These are phyloP conservation scores for Russula foetens DNA, from an alignment of 768 basidiomycete species.

Conservation along the genomic window DNA sequence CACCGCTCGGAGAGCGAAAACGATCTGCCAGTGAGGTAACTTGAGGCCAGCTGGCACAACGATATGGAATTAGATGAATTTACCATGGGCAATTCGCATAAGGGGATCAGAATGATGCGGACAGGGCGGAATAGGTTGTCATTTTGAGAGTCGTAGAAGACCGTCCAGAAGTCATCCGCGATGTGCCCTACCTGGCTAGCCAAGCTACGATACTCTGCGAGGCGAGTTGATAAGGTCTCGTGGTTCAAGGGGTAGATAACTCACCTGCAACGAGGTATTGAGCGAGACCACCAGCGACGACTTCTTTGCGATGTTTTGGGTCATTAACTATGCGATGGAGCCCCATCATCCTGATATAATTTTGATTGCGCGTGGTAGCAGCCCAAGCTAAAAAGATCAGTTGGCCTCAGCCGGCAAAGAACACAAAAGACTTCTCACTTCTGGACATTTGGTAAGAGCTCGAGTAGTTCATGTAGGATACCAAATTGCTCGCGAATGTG, in stretches of 20 bases:
- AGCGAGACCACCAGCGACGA: slow-evolving; percentile 58
- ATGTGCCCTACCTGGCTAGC: slow-evolving; percentile 9
- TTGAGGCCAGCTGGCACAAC: neutral
- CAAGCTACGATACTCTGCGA: slow-evolving; percentile 8
- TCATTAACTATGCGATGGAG: slow-evolving; percentile 48
- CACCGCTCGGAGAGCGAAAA: slow-evolving; percentile 18
- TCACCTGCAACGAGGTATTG: slow-evolving; percentile 41
- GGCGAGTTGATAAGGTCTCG: neutral
- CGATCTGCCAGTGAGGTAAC: slow-evolving; percentile 9
- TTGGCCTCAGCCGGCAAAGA: neutral
- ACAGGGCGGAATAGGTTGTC: neutral
- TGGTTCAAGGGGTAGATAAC: neutral
- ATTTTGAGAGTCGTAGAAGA: neutral
- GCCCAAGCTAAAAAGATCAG: slow-evolving; percentile 46
- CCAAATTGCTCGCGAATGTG: slow-evolving; percentile 43
- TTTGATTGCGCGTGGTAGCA: slow-evolving; percentile 54
- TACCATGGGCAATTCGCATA: slow-evolving; percentile 16
- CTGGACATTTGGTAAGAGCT: neutral
- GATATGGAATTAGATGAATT: neutral
- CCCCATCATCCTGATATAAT: slow-evolving; percentile 59
- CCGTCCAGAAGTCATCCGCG: slow-evolving; percentile 12
- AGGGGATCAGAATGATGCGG: neutral
- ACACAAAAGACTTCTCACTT: neutral
- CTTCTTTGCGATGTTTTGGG: slow-evolving; percentile 58
- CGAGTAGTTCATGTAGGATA: slow-evolving; percentile 28